A percentile compares a stretch with the other conserved stretches of the same genome.
Conservation (phyloP, 2,329 filamentous ascomycete genomes). For the Cercospora janseana region DNA sequence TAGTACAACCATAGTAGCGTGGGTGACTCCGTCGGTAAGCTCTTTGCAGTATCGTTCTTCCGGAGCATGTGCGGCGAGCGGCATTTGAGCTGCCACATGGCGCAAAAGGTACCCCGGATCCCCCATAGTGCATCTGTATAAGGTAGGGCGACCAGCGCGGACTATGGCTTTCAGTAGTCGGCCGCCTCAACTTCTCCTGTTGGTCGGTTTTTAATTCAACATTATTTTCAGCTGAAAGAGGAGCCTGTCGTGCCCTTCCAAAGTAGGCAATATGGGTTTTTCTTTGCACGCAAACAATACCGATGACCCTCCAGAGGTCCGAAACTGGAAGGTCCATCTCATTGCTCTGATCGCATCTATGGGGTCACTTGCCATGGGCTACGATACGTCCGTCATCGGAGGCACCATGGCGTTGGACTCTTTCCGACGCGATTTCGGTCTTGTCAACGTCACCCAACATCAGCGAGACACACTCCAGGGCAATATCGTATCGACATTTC, state of each 20-base stretch:
- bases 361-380: slow-evolving; percentile 40
- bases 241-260: background rate
- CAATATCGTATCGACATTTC: slow-evolving; percentile 43
- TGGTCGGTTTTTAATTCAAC: background rate
- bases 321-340: slow-evolving; percentile 65
- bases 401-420: slow-evolving; percentile 43
- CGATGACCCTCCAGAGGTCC: slow-evolving; percentile 60
- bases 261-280: slow-evolving; percentile 15
- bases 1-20: background rate
- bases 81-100: slow-evolving; percentile 6
- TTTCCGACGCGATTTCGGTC: slow-evolving; percentile 40
- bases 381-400: slow-evolving; percentile 40
- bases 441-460: slow-evolving; percentile 37
- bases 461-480: slow-evolving; percentile 44
- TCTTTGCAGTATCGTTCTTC: slow-evolving; percentile 3
- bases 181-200: slow-evolving; percentile 15
- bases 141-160: slow-evolving; percentile 12
- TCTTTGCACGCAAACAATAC: slow-evolving; percentile 20
- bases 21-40: slow-evolving; percentile 8
- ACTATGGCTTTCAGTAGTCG: slow-evolving; percentile 3
- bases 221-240: background rate
- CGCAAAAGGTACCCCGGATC: slow-evolving; percentile 3
- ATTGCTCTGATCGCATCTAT: slow-evolving; percentile 58
- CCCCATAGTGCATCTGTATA: slow-evolving; percentile 9
- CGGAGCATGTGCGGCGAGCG: slow-evolving; percentile 12